A percentile compares a stretch with the other conserved stretches of the same genome.
These are phyloP conservation scores for Podaxis sp. DNA, from an alignment of 768 basidiomycete species.

Conservation along the genomic window DNA sequence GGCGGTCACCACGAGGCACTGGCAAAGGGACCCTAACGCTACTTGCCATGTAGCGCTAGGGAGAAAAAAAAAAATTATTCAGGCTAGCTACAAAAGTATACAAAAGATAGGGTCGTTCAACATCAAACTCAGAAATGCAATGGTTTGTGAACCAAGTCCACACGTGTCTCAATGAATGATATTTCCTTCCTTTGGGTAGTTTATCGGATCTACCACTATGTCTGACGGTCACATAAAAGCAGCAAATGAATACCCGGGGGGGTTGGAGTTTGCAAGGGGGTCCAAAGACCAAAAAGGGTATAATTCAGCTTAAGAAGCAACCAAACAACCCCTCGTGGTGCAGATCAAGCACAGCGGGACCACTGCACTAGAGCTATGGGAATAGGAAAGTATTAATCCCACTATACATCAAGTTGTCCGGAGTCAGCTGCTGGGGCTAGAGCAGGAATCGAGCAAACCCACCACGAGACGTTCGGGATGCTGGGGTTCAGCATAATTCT, in stretches of 20 bases:
- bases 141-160: not conserved
- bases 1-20: not conserved
- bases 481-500: conserved; percentile 26
- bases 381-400: conserved; percentile 12
- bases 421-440: conserved; percentile 10
- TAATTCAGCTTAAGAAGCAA: conserved; percentile 7
- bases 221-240: conserved; percentile 4
- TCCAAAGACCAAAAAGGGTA: conserved; percentile 5
- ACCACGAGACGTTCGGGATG: conserved; percentile 39
- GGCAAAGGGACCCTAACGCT: not conserved
- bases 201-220: conserved; percentile 7
- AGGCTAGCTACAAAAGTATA: not conserved
- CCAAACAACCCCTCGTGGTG: conserved; percentile 5
- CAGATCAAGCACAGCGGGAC: not conserved
- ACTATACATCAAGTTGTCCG: conserved; percentile 2
- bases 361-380: not conserved
- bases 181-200: conserved; percentile 7
- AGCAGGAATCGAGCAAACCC: conserved; percentile 16
- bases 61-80: not conserved
- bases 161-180: not conserved
- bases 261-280: not conserved
- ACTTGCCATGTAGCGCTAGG: not conserved
- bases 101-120: not conserved
- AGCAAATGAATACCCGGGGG: not conserved
- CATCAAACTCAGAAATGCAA: not conserved